Evolutionary conservation across 2,329 filamentous ascomycete genomes (phyloP).

Genomic region (Berkeleyomyces rouxiae): DNA sequence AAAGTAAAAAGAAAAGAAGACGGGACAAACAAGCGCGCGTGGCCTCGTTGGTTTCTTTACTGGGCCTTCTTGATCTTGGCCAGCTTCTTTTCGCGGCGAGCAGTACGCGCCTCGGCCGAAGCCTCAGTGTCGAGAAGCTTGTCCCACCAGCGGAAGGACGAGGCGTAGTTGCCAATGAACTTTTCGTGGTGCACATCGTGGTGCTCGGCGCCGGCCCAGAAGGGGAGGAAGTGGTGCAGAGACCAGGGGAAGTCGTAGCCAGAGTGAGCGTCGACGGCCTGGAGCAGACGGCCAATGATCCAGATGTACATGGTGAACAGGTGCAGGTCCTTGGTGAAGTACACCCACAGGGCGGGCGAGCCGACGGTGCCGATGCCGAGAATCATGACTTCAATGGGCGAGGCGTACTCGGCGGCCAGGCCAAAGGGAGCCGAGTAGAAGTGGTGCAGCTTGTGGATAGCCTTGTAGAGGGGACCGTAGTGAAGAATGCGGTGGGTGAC

Average conservation of each 20-base stretch:
- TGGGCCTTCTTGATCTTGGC: constrained; percentile 53
- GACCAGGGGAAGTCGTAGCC: constrained; percentile 99
- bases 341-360: constrained; percentile 67
- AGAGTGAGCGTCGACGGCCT: constrained; percentile 93
- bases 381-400: constrained; percentile 90
- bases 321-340: constrained; percentile 72
- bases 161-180: constrained; percentile 96
- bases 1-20: constrained; percentile 1
- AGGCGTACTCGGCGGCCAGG: constrained; percentile 91
- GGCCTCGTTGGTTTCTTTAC: constrained; percentile 24
- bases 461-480: constrained; percentile 88
- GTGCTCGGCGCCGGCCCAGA: constrained; percentile 95
- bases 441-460: constrained; percentile 97
- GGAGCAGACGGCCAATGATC: constrained; percentile 85
- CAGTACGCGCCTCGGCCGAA: constrained; percentile 70
- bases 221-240: constrained; percentile 83
- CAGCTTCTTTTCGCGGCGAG: constrained; percentile 62
- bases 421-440: constrained; percentile 97
- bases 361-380: constrained; percentile 77
- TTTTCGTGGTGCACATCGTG: constrained; percentile 96
- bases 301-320: constrained; percentile 96
- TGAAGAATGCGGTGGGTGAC: constrained; percentile 88
- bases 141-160: constrained; percentile 99
- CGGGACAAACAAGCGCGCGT: neutral
- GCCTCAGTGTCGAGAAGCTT: constrained; percentile 86